Conservation (phyloP, 306 rosid species). For the Begonia masoniana region DNA sequence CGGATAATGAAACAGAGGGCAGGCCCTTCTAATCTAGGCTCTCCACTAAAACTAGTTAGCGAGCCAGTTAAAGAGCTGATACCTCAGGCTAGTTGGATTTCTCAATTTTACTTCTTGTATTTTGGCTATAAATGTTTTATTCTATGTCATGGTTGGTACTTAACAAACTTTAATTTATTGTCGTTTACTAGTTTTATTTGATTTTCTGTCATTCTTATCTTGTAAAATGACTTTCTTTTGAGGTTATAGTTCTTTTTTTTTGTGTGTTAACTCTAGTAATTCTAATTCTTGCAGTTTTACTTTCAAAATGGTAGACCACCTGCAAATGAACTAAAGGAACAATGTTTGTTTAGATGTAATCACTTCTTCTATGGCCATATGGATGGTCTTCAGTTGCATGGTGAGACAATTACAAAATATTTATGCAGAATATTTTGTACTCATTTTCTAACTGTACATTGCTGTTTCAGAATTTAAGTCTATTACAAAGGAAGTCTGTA, state of each 20-base stretch:
- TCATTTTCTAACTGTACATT: conserved; percentile 19
- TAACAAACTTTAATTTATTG: too few species aligned
- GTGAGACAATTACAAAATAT: conserved; percentile 38
- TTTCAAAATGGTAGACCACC: conserved; percentile 83
- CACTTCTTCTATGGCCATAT: conserved; percentile 58
- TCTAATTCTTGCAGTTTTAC: conserved; percentile 67
- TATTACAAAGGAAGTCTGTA: conserved; percentile 85
- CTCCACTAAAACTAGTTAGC: conserved; percentile 86
- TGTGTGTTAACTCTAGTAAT: not conserved
- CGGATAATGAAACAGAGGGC: conserved; percentile 79
- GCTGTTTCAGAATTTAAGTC: conserved; percentile 61
- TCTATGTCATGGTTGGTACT: too few species aligned
- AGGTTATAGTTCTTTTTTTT: too few species aligned
- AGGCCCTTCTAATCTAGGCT: conserved; percentile 84
- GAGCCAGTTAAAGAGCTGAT: conserved; percentile 92
- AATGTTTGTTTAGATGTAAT: conserved; percentile 49
- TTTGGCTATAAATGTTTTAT: too few species aligned
- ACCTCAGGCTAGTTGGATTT: conserved; percentile 58
- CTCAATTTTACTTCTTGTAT: too few species aligned
- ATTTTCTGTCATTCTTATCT: not conserved
- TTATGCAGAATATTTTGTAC: conserved; percentile 5
- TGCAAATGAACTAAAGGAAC: conserved; percentile 70
- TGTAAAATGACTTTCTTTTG: conserved; percentile 22
- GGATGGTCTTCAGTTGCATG: conserved; percentile 74
- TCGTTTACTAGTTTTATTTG: too few species aligned